Base-by-base conservation (phyloP, 257 asterid genomes). In the Vinca minor region DNA sequence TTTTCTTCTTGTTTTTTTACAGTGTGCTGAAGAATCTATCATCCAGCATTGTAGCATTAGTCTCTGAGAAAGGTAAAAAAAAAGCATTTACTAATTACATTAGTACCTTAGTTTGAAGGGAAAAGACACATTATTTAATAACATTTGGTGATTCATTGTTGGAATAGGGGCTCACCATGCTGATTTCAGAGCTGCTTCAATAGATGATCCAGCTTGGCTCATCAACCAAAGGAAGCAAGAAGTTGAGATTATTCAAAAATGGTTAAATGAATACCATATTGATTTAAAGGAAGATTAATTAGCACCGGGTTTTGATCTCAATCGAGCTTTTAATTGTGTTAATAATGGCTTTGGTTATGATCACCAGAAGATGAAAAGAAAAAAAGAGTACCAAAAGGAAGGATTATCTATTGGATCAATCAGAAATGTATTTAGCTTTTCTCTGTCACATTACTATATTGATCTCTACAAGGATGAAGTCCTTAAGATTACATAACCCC, bases 21-120 rank as follows among this genome's bases (percentile, higher is more conserved):
- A 83, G 91, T 55, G 96, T 85, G 59, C 62, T 85, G 80, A 72
- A 73, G 59, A 83, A 83, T 83, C 69, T 88, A 74, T 88, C 96
- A 5, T 70, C 69, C 10, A 88, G 85, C 83, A 78, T 87, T 47
- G 84, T 87, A 73, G 91, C 95, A 18, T 67, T 87, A 17, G 89
- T 83, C 55, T 81, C 84, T 45, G 76, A 77, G 63, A 79, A 85
- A 78, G 95, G 95, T 85, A 77, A 39, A 13, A 39, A 42, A 1
- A 1, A n/a, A n/a, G n/a, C n/a, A n/a, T n/a, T n/a, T n/a, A n/a
- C 48, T 15, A 13, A 1, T 36, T 26, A 36, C 2, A 17, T 61
- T 41, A 11, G 12, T 55, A 44, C 20, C 20, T 44, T 17, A 2
- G 49, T 20, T 46, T 46, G 53, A 46, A 25, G 5, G 25, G 53